Conservation (phyloP, 805 yeast genomes). For the Cyberlindnera euphorbiiphila region DNA sequence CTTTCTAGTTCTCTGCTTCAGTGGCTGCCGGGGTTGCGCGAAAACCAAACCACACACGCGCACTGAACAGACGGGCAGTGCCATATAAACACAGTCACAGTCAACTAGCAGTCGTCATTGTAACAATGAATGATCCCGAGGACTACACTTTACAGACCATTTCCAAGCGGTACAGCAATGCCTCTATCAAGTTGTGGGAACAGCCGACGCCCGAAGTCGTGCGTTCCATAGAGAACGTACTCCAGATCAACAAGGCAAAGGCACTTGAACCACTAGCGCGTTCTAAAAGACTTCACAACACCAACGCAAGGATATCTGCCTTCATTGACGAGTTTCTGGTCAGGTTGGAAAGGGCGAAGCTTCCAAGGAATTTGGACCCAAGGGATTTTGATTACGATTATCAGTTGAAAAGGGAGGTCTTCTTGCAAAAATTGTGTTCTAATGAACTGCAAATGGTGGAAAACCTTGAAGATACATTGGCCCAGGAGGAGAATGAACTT, state of each 20-base stretch:
- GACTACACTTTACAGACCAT: conserved; percentile 16
- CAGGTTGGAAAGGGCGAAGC: conserved; percentile 10
- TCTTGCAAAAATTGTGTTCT: conserved; percentile 16
- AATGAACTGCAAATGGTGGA: conserved; percentile 21
- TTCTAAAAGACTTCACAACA: conserved; percentile 2
- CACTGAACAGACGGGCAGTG: too few relatives aligned
- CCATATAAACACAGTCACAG: too few relatives aligned
- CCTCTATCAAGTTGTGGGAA: conserved; percentile 18
- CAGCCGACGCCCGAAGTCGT: conserved; percentile 12
- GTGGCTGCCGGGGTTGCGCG: too few relatives aligned
- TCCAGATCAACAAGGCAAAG: conserved; percentile 18
- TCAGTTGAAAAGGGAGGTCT: conserved; percentile 18
- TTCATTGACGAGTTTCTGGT: conserved; percentile 14
- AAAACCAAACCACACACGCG: too few relatives aligned
- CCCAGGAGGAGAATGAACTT: conserved; percentile 11
- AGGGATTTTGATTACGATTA: conserved; percentile 22
- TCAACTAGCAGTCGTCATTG: not conserved
- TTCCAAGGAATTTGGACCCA: conserved; percentile 16
- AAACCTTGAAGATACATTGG: conserved; percentile 11
- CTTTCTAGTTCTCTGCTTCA: too few relatives aligned
- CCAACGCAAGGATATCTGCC: conserved; percentile 7
- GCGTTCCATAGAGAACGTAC: conserved; percentile 10
- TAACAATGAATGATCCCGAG: conserved; percentile 8
- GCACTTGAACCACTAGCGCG: conserved; percentile 13
- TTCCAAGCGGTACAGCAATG: conserved; percentile 18